Percentiles rank a stretch among this genome's conserved stretches.
These are phyloP conservation scores for Carallia pectinifolia DNA, from an alignment of 345 rosid species.

Conservation along the genomic window DNA sequence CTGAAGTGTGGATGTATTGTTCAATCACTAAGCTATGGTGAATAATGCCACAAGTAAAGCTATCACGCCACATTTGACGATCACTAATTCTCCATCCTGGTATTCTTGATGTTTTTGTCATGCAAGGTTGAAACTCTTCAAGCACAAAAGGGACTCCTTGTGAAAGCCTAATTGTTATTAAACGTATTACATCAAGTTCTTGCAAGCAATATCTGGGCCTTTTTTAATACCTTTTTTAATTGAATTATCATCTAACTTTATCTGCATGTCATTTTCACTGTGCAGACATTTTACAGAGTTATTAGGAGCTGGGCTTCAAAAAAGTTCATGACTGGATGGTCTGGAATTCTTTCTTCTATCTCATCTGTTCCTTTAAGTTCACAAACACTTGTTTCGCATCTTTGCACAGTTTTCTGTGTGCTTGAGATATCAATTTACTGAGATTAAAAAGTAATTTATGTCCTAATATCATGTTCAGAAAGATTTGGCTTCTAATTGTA, in stretches of 20 bases:
- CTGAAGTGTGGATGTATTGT: background rate
- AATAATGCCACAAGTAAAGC: no score
- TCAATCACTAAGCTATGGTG: background rate
- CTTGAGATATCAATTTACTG: background rate
- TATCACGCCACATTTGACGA: no score
- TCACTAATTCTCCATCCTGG: background rate
- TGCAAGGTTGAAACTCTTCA: background rate
- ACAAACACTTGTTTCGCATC: background rate
- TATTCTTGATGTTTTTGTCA: background rate
- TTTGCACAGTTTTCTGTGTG: background rate
- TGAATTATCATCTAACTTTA: constrained; percentile 11
- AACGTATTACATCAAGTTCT: background rate
- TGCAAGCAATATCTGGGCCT: background rate
- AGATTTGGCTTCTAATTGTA: background rate
- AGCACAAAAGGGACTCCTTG: background rate
- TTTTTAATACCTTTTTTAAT: background rate
- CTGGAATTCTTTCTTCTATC: constrained; percentile 18
- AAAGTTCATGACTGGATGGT: constrained; percentile 99
- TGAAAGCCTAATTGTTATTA: background rate
- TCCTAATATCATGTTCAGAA: background rate
- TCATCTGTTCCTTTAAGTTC: constrained; percentile 7
- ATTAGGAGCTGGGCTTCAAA: constrained; percentile 98
- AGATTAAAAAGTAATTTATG: background rate
- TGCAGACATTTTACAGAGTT: constrained; percentile 86
- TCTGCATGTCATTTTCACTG: constrained; percentile 5